phyloP scores from a whole-genome alignment of 2,329 filamentous ascomycete species.

The Exophiala oligosperma region DNA sequence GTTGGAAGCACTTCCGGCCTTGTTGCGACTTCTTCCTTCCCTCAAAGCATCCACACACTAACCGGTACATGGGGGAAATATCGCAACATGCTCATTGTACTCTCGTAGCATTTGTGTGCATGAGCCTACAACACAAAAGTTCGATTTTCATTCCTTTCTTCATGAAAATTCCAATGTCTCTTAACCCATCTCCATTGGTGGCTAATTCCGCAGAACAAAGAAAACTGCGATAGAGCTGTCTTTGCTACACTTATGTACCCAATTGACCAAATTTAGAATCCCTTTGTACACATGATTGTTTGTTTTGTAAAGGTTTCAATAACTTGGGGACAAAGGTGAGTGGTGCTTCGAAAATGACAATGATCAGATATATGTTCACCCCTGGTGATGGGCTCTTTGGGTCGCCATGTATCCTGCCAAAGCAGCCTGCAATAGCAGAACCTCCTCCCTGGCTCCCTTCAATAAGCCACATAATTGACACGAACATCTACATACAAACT shows the following conservation, averaged over 20 bases:
- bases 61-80: too few species aligned
- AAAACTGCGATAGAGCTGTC: not conserved
- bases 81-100: not conserved
- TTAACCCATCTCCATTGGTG: not conserved
- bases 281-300: not conserved
- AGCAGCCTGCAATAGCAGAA: not conserved
- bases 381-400: too few species aligned
- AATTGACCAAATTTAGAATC: not conserved
- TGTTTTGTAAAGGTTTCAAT: not conserved
- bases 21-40: too few species aligned
- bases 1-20: too few species aligned
- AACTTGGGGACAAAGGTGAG: not conserved
- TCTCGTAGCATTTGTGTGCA: not conserved
- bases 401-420: not conserved
- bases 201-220: not conserved
- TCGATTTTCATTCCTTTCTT: not conserved
- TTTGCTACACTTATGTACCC: not conserved
- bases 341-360: not conserved
- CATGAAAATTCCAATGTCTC: not conserved
- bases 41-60: too few species aligned
- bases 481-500: too few species aligned
- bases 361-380: not conserved
- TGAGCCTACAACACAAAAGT: not conserved
- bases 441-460: not conserved
- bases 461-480: too few species aligned